Evolutionary conservation across 140 eudicot species (phyloP).

Genomic region (Cichorium intybus): DNA sequence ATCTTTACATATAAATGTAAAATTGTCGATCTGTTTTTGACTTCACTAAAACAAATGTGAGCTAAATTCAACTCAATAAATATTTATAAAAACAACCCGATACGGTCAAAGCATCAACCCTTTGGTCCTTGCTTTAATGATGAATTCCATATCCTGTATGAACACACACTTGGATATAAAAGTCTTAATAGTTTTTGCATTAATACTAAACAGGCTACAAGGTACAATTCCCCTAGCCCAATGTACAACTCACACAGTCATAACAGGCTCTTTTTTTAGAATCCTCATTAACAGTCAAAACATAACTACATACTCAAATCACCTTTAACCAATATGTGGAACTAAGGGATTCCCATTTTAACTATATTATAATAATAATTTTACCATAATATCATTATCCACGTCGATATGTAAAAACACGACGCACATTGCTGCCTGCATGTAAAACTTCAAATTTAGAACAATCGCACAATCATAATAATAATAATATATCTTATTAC

Average conservation of each 20-base stretch:
- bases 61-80: too few species aligned
- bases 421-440: slow-evolving; percentile 33
- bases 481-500: too few species aligned
- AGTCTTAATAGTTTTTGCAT: background rate
- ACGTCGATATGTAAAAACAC: slow-evolving; percentile 23
- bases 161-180: too few species aligned
- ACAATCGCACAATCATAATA: background rate
- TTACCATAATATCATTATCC: slow-evolving; percentile 6
- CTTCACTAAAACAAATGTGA: too few species aligned
- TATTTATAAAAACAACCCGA: too few species aligned
- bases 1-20: too few species aligned
- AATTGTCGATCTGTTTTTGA: too few species aligned
- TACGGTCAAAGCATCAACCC: too few species aligned
- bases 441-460: background rate
- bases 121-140: too few species aligned
- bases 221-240: slow-evolving; percentile 8
- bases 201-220: background rate
- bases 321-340: slow-evolving; percentile 19
- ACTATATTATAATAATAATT: slow-evolving; percentile 19
- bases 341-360: slow-evolving; percentile 41
- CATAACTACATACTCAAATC: slow-evolving; percentile 32
- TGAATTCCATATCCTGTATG: too few species aligned
- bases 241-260: slow-evolving; percentile 14
- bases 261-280: slow-evolving; percentile 9
- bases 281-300: slow-evolving; percentile 1